These are phyloP conservation scores for Neocatenulostroma microsporum DNA, from an alignment of 2,329 filamentous ascomycete genomes.

Conservation along the genomic window DNA sequence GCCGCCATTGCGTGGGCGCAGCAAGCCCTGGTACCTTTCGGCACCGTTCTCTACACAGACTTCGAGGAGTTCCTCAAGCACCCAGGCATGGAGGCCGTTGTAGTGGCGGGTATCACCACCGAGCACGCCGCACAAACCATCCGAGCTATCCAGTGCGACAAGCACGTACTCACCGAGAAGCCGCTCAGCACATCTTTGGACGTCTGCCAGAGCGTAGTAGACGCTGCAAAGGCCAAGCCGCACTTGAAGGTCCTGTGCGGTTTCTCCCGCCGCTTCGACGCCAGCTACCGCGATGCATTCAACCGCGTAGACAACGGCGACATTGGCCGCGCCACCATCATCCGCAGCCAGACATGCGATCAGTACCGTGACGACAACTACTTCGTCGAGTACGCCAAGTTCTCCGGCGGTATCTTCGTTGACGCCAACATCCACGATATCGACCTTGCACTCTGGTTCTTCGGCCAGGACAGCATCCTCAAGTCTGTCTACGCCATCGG, in stretches of 20 bases:
- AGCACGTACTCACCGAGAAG: constrained; percentile 55
- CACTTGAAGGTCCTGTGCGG: constrained; percentile 60
- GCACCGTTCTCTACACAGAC: constrained; percentile 46
- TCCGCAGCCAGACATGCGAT: constrained; percentile 61
- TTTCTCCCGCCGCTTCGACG: constrained; percentile 60
- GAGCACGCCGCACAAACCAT: constrained; percentile 52
- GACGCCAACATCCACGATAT: constrained; percentile 67
- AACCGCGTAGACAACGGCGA: constrained; percentile 44
- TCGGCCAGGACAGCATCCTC: constrained; percentile 46
- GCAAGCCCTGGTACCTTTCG: constrained; percentile 43
- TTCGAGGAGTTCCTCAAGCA: constrained; percentile 53
- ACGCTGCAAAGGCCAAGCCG: constrained; percentile 48
- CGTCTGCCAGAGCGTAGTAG: constrained; percentile 52
- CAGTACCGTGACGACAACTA: constrained; percentile 58
- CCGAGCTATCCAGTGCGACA: constrained; percentile 46
- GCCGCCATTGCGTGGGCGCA: constrained; percentile 43
- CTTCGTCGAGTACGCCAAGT: constrained; percentile 60
- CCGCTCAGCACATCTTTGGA: constrained; percentile 48
- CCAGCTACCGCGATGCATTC: constrained; percentile 55
- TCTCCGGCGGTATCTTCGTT: constrained; percentile 61
- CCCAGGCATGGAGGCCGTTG: constrained; percentile 47
- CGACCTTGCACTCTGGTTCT: constrained; percentile 57
- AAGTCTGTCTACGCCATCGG: constrained; percentile 52
- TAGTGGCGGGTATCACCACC: constrained; percentile 48
- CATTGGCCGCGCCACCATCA: constrained; percentile 53